Evolutionary conservation across 768 basidiomycete species (phyloP).

Genomic region (Suillus luteus): DNA sequence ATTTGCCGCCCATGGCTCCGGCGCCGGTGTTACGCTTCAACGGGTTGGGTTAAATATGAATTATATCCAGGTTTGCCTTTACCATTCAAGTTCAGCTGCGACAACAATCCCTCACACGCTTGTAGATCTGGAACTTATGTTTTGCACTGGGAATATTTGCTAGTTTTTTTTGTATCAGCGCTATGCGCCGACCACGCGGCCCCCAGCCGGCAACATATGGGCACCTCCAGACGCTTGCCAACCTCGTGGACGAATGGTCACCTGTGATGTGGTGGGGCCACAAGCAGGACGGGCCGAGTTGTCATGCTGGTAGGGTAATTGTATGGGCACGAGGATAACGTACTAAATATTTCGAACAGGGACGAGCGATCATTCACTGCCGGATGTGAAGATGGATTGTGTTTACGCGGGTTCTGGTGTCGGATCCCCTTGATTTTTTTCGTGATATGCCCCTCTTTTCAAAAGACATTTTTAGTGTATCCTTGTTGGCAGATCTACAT

Average conservation of each 20-base stretch:
- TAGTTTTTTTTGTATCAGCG: constrained; percentile 16
- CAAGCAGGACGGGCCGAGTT: constrained; percentile 16
- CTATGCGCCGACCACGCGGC: constrained; percentile 21
- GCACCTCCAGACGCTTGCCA: constrained; percentile 33
- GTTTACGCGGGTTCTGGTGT: constrained; percentile 19
- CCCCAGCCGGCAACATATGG: constrained; percentile 36
- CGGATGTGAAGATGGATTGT: constrained; percentile 22
- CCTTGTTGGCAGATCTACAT: not conserved
- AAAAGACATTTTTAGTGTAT: not conserved
- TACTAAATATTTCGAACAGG: constrained; percentile 14
- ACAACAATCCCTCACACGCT: not conserved
- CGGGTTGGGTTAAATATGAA: constrained; percentile 23
- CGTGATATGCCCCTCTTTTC: not conserved
- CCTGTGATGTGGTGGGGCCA: constrained; percentile 34
- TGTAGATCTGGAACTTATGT: constrained; percentile 29
- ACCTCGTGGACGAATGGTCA: constrained; percentile 21
- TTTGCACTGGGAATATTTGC: constrained; percentile 22
- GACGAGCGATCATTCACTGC: constrained; percentile 26
- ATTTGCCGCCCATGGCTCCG: constrained; percentile 4
- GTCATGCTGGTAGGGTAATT: constrained; percentile 23
- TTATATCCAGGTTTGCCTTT: constrained; percentile 25
- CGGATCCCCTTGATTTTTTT: not conserved
- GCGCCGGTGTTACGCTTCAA: not conserved
- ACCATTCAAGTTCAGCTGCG: not conserved
- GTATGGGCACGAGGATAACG: constrained; percentile 5